phyloP scores from a whole-genome alignment of 495 filamentous ascomycete genomes.

The Penicillium goetzii region DNA sequence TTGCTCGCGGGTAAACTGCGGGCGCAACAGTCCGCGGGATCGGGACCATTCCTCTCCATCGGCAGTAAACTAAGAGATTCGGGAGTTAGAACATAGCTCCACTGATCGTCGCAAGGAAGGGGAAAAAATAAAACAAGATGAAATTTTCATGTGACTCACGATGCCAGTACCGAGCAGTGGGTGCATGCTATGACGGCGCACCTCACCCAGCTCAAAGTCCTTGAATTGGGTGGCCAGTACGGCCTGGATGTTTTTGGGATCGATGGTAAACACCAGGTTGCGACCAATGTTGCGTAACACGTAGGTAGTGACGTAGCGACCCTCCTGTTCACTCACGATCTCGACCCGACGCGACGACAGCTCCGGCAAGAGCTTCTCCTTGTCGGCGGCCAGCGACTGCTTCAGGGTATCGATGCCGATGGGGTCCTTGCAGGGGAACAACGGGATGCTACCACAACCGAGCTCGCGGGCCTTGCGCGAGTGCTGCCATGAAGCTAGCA shows the following conservation, averaged over 20 bases:
- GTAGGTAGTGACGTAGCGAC: conserved; percentile 37
- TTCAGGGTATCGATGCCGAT: conserved; percentile 37
- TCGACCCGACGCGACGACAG: conserved; percentile 29
- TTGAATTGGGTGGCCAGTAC: conserved; percentile 59
- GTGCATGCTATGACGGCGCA: conserved; percentile 39
- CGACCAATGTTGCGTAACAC: conserved; percentile 33
- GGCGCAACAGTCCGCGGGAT: conserved; percentile 58
- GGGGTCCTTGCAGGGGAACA: conserved; percentile 36
- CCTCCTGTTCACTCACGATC: conserved; percentile 30
- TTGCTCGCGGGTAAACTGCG: conserved; percentile 57
- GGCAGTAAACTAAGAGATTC: conserved; percentile 44
- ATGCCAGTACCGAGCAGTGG: conserved; percentile 52
- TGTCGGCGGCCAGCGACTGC: conserved; percentile 35
- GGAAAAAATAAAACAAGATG: not conserved
- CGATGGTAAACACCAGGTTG: conserved; percentile 47
- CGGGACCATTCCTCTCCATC: conserved; percentile 55
- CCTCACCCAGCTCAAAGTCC: conserved; percentile 50
- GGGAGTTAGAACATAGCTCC: not conserved
- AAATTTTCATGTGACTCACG: conserved; percentile 33
- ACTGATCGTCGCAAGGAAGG: not conserved
- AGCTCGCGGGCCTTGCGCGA: conserved; percentile 34
- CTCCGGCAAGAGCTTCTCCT: conserved; percentile 31
- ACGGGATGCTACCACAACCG: conserved; percentile 36
- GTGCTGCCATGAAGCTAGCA: conserved; percentile 33
- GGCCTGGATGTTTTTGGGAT: conserved; percentile 59